These are phyloP conservation scores for Fomitopsis pulvina DNA, from an alignment of 768 basidiomycete genomes.

Conservation along the genomic window DNA sequence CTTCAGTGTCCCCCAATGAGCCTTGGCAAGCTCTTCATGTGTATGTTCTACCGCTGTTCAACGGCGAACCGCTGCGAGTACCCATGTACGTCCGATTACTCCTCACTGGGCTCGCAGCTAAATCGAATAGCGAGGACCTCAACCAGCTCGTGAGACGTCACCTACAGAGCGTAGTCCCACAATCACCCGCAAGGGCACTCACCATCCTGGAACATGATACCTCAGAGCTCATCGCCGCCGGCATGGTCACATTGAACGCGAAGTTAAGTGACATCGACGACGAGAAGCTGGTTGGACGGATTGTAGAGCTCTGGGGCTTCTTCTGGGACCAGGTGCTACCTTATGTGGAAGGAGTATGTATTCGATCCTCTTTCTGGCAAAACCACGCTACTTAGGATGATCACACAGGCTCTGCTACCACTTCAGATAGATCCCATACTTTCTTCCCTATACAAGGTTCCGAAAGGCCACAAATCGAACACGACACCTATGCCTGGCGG, in stretches of 20 bases:
- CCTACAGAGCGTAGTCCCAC: slow-evolving; percentile 65
- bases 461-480: slow-evolving; percentile 41
- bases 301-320: slow-evolving; percentile 89
- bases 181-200: slow-evolving; percentile 69
- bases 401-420: slow-evolving; percentile 47
- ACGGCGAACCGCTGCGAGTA: slow-evolving; percentile 77
- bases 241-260: slow-evolving; percentile 89
- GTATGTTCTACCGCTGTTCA: slow-evolving; percentile 86
- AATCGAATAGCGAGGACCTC: slow-evolving; percentile 65
- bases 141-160: slow-evolving; percentile 78
- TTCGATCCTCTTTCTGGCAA: slow-evolving; percentile 26
- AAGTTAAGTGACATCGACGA: slow-evolving; percentile 76
- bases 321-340: slow-evolving; percentile 89
- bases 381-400: not conserved
- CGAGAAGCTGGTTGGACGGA: slow-evolving; percentile 63
- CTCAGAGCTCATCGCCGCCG: slow-evolving; percentile 73
- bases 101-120: not conserved
- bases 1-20: slow-evolving; percentile 43
- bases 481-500: slow-evolving; percentile 47
- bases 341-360: slow-evolving; percentile 78
- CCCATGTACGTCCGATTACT: slow-evolving; percentile 55
- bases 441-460: slow-evolving; percentile 59
- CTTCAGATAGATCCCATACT: slow-evolving; percentile 57
- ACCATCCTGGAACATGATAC: slow-evolving; percentile 72
- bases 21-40: slow-evolving; percentile 85